Base-by-base conservation (phyloP, 108 stramenopile genomes). In the Nannochloropsis gaditana region DNA sequence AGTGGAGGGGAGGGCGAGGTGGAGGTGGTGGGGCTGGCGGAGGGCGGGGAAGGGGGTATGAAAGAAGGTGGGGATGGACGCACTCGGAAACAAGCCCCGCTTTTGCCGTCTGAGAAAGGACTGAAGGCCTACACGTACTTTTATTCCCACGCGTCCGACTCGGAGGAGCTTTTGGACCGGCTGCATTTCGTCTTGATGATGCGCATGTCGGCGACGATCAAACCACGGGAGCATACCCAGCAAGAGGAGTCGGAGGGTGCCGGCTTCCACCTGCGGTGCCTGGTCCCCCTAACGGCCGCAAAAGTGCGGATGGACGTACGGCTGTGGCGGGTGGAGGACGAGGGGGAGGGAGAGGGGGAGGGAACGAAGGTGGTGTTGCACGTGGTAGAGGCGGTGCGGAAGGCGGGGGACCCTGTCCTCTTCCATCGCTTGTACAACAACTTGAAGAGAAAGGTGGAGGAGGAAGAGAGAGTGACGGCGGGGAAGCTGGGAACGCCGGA, bases 81-180 rank as follows among this genome's bases (percentile, higher is more conserved):
- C 31, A 31, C 0, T 31, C 59, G n/a, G 59, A 73, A 73, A n/a
- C 59, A n/a, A n/a, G 59, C 59, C 19, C 59, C 59, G 8, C 6
- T 73, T 15, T n/a, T 73, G 59, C 59, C 59, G 59, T 15, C 8
- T 15, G 6, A 73, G n/a, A 15, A n/a, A 73, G 59, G 59, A n/a
- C n/a, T 73, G 59, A 73, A 73, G 59, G 59, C 5, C 59, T 73
- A n/a, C n/a, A 73, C 59, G 59, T 73, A 73, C 8, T 73, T 73
- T 73, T 73, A 73, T n/a, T 73, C 59, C 5, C 15, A 73, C 5
- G 15, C 59, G 2, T 73, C 59, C 4, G 15, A 15, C 59, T 73
- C 59, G 59, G 59, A 73, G 59, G 59, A 4, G 59, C 59, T 73
- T 15, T n/a, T 73, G 59, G 59, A 73, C n/a, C 15, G 59, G 8